A percentile compares a stretch with the other conserved stretches of the same genome.
These are phyloP conservation scores for Dactylorhiza incarnata DNA, from an alignment of 106 monocot genomes.

Conservation along the genomic window DNA sequence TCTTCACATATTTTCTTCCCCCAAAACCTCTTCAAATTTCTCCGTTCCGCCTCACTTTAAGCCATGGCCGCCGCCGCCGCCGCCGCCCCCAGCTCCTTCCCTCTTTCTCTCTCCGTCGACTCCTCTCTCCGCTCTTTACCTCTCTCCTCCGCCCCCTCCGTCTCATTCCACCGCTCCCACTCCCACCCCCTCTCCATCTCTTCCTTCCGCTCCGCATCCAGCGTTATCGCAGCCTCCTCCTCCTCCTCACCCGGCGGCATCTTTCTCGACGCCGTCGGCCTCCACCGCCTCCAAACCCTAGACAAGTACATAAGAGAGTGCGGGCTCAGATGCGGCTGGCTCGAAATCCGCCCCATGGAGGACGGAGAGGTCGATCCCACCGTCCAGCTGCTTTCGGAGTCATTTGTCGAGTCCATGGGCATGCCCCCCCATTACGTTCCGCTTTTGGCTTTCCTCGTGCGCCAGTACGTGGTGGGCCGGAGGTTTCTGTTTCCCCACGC, in stretches of 20 bases:
- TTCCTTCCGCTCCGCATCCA: not conserved
- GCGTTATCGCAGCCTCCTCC: not conserved
- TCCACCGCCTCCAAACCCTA: slow-evolving; percentile 27
- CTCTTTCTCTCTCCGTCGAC: not conserved
- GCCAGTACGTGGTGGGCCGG: slow-evolving; percentile 61
- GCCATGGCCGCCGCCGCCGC: not conserved
- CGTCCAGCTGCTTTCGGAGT: slow-evolving; percentile 54
- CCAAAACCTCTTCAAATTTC: not conserved
- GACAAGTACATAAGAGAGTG: slow-evolving; percentile 16
- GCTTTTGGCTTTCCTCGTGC: slow-evolving; percentile 54
- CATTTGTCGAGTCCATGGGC: slow-evolving; percentile 50
- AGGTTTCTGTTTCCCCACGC: slow-evolving; percentile 39
- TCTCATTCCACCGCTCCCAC: no score
- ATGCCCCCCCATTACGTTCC: slow-evolving; percentile 16
- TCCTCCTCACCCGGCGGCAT: not conserved
- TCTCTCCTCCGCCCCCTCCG: no score
- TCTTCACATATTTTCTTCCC: not conserved
- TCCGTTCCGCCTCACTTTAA: not conserved
- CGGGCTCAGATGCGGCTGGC: slow-evolving; percentile 27
- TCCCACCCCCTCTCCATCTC: slow-evolving; percentile 1
- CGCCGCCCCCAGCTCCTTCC: not conserved
- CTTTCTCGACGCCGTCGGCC: slow-evolving; percentile 34
- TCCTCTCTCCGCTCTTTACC: slow-evolving; percentile 14
- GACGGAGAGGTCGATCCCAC: slow-evolving; percentile 33
- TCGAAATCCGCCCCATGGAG: slow-evolving; percentile 50